Conservation (phyloP, 225 moss, liverwort and hornwort species). For the Thuidium tamariscinum region DNA sequence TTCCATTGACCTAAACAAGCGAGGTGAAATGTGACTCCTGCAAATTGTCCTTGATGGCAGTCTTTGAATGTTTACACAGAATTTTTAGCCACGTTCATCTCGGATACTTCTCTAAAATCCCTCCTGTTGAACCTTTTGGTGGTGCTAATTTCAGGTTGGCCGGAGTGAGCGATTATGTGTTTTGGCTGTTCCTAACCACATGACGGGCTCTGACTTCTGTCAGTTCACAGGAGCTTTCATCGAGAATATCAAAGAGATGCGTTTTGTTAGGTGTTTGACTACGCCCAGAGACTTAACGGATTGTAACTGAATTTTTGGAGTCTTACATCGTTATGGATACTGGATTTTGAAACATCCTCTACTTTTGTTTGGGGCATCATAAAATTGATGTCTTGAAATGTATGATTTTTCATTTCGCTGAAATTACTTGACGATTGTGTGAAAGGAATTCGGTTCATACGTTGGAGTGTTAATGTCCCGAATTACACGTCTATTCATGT, state of each 20-base stretch:
- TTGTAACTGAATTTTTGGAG: background rate
- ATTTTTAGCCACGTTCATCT: background rate
- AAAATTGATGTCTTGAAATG: background rate
- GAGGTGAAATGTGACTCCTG: background rate
- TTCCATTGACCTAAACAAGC: background rate
- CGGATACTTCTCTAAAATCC: background rate
- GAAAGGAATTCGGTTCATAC: background rate
- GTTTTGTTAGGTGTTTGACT: conserved; percentile 63
- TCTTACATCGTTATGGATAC: background rate
- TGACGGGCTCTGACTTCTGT: conserved; percentile 88
- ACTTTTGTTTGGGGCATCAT: background rate
- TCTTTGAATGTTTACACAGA: background rate
- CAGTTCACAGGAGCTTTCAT: conserved; percentile 90
- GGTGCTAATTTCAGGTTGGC: conserved; percentile 36
- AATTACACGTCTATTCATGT: background rate
- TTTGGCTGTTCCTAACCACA: conserved; percentile 84
- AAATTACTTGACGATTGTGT: background rate
- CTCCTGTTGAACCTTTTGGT: background rate
- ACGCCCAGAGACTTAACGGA: background rate
- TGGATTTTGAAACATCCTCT: background rate
- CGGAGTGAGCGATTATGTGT: conserved; percentile 76
- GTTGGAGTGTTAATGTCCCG: background rate
- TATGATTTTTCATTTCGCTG: background rate
- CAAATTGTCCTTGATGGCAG: background rate
- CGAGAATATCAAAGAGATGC: conserved; percentile 81